Conservation (phyloP, 768 basidiomycete species). For the Heimioporus sp. region DNA sequence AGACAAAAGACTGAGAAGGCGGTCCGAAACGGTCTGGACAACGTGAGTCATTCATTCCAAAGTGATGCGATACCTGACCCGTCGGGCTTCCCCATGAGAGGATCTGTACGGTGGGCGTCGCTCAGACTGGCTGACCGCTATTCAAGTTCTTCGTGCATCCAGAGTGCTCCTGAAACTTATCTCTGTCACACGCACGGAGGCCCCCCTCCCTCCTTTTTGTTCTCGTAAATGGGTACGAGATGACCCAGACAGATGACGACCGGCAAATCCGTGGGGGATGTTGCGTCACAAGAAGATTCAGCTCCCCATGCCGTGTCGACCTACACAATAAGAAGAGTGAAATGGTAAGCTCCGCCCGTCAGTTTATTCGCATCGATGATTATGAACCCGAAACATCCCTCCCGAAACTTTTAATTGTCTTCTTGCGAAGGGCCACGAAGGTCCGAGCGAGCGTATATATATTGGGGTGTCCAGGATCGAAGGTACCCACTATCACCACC, state of each 20-base stretch:
- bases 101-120: too few species aligned
- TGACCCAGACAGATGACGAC: constrained; percentile 1
- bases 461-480: too few species aligned
- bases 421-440: too few species aligned
- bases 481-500: too few species aligned
- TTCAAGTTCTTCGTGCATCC: too few species aligned
- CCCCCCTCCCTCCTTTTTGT: constrained; percentile 18
- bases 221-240: constrained; percentile 9
- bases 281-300: background rate
- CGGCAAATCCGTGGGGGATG: background rate
- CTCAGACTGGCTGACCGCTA: too few species aligned
- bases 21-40: background rate
- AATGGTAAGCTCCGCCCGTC: constrained; percentile 3
- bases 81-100: background rate
- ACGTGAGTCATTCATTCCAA: background rate
- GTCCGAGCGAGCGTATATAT: too few species aligned
- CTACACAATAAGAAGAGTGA: constrained; percentile 19
- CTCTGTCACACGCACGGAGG: too few species aligned
- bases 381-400: background rate
- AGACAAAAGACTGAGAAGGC: constrained; percentile 14
- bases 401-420: too few species aligned
- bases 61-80: too few species aligned
- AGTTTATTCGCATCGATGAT: background rate
- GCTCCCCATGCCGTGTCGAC: background rate
- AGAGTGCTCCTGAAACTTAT: too few species aligned